Evolutionary conservation across 495 filamentous ascomycete species (phyloP), one percentile per base, ranked within the genome.

Genomic region (Penicillium paxilli): DNA sequence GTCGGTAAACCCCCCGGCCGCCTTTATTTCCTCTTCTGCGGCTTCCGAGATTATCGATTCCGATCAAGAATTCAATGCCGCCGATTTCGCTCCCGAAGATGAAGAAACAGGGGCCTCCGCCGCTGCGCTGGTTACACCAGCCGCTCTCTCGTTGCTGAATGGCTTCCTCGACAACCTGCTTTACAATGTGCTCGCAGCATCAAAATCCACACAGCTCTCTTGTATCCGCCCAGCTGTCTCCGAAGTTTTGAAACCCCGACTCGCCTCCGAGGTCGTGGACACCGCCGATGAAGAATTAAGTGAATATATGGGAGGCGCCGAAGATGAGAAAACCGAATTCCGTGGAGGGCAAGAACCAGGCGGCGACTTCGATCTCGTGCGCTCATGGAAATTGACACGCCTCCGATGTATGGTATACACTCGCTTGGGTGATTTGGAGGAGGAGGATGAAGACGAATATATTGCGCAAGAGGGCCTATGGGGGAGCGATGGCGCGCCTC

Each of bases 361-460:
- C 45, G 75, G 76, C 1, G 84, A 87, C 51, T 96, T 92, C 82
- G 91, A 98, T 65, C 74, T 96, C 12, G 86, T 96, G 63, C 75
- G 87, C 42, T 85, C 91, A 12, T 99, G 92, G 92, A 96, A 91
- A 69, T 80, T 92, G 47, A 92, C 91, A 1, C 86, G 95, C 45
- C 72, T 99, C 50, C 84, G 94, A 49, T 94, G 92, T 64, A 98
- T 99, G 95, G 93, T 98, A 16, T 98, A 98, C 67, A 98, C 91
- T 6, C 91, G 92, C 10, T 74, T 99, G 12, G 95, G 95, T 21
- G 94, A 99, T 62, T 84, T 99, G 82, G 95, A 99, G 69, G 92
- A 96, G 72, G 91, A 97, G 60, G 95, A 98, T 47, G 94, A 98
- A 66, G 91, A 96, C 63, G 84, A 83, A 57, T 90, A 86, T 58